These are phyloP conservation scores for Cryptococcus wingfieldii DNA, from an alignment of 1,284 basidiomycete species.

Conservation along the genomic window DNA sequence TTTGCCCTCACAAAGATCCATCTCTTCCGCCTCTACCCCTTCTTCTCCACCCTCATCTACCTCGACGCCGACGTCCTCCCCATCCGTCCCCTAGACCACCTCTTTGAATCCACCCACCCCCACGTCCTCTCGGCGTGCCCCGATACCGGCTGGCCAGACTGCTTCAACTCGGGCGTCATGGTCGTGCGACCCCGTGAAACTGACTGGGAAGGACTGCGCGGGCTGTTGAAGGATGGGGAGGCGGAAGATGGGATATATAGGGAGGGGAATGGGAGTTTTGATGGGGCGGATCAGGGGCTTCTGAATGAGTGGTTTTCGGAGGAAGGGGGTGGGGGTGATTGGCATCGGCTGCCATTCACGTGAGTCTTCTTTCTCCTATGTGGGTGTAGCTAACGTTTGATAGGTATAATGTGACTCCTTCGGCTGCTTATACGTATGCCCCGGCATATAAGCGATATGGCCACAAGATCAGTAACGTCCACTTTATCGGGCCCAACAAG, in stretches of 20 bases:
- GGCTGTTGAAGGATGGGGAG: slow-evolving; percentile 50
- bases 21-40: slow-evolving; percentile 77
- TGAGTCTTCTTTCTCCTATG: slow-evolving; percentile 17
- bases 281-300: slow-evolving; percentile 93
- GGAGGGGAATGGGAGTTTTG: slow-evolving; percentile 73
- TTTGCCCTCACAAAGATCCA: slow-evolving; percentile 93
- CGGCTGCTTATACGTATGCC: slow-evolving; percentile 96
- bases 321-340: slow-evolving; percentile 63
- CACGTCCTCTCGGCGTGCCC: slow-evolving; percentile 70
- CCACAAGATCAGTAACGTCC: slow-evolving; percentile 77
- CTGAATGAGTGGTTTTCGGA: slow-evolving; percentile 80
- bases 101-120: slow-evolving; percentile 61
- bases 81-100: slow-evolving; percentile 75
- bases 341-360: slow-evolving; percentile 88
- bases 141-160: slow-evolving; percentile 97
- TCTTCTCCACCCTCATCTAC: slow-evolving; percentile 82
- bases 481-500: slow-evolving; percentile 92
- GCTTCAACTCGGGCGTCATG: slow-evolving; percentile 95
- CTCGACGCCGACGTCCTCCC: slow-evolving; percentile 95
- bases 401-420: slow-evolving; percentile 90
- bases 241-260: slow-evolving; percentile 53
- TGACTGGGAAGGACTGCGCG: slow-evolving; percentile 71
- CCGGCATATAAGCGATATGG: slow-evolving; percentile 93
- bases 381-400: background rate
- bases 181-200: slow-evolving; percentile 74